Conservation (phyloP, 176 grass and related monocot species). For the Areca catechu region DNA sequence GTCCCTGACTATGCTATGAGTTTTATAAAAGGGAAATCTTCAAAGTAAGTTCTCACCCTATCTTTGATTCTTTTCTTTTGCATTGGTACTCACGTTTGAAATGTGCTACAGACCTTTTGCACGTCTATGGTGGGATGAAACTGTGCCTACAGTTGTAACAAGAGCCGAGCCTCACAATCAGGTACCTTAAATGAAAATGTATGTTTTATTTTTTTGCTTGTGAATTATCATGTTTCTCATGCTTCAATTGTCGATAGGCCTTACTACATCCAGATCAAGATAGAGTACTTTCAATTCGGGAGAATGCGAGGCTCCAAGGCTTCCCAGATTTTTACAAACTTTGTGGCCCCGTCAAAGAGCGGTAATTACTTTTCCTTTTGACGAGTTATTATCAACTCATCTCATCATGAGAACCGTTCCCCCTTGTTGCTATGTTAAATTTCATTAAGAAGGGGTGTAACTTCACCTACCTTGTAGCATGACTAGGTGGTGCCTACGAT, state of each 20-base stretch:
- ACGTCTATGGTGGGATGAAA: slow-evolving; percentile 85
- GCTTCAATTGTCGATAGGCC: slow-evolving; percentile 14
- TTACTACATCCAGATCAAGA: slow-evolving; percentile 61
- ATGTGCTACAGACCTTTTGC: slow-evolving; percentile 58
- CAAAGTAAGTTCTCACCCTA: slow-evolving; percentile 30
- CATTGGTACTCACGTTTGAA: too few species aligned
- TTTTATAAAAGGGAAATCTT: slow-evolving; percentile 53
- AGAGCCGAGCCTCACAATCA: slow-evolving; percentile 79
- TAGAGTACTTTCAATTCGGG: slow-evolving; percentile 52
- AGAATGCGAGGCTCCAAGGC: slow-evolving; percentile 82
- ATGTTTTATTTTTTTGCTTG: neutral
- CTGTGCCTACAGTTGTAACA: slow-evolving; percentile 78
- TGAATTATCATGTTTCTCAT: too few species aligned
- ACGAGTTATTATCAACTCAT: too few species aligned
- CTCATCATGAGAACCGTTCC: too few species aligned
- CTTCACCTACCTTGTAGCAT: too few species aligned
- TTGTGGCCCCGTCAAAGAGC: slow-evolving; percentile 42
- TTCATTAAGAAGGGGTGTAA: too few species aligned
- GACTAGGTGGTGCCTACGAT: too few species aligned
- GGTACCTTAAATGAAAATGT: slow-evolving; percentile 12
- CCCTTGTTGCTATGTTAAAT: too few species aligned
- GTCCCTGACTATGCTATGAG: slow-evolving; percentile 81
- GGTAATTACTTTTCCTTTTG: slow-evolving; percentile 20
- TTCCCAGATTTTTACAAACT: slow-evolving; percentile 69
- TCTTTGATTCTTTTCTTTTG: neutral